These are phyloP conservation scores for Lolium perenne DNA, from an alignment of 176 grass and related monocot genomes.

Conservation along the genomic window DNA sequence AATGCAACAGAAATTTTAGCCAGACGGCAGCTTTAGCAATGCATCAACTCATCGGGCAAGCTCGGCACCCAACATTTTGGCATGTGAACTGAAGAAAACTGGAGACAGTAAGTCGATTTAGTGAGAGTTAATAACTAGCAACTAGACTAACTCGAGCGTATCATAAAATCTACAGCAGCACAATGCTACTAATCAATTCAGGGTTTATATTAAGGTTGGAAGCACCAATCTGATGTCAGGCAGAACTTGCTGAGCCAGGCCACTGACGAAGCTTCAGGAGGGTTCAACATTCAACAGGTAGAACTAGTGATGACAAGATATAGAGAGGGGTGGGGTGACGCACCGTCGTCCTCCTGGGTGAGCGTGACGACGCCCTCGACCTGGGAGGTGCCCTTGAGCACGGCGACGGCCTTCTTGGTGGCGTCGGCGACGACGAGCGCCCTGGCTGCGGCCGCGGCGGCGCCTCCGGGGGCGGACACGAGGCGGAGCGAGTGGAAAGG, in stretches of 20 bases:
- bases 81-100: slow-evolving; percentile 1
- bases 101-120: too few species aligned
- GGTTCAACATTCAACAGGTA: background rate
- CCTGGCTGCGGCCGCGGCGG: slow-evolving; percentile 35
- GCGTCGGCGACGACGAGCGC: slow-evolving; percentile 60
- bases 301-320: background rate
- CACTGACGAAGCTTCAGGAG: background rate
- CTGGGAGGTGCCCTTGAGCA: slow-evolving; percentile 79
- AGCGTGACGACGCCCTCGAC: slow-evolving; percentile 91
- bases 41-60: background rate
- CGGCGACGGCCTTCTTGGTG: slow-evolving; percentile 83
- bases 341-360: slow-evolving; percentile 74
- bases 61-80: background rate
- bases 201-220: background rate
- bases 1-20: background rate
- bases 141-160: background rate
- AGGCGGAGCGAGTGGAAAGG: slow-evolving; percentile 70
- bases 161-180: background rate
- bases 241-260: background rate
- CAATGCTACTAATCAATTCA: background rate
- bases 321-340: background rate
- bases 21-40: background rate
- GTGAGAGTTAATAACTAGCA: too few species aligned
- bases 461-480: slow-evolving; percentile 15
- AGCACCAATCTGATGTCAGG: background rate